Evolutionary conservation across 2,329 filamentous ascomycete genomes (phyloP).

Genomic region (Ambrosiella beaveri): DNA sequence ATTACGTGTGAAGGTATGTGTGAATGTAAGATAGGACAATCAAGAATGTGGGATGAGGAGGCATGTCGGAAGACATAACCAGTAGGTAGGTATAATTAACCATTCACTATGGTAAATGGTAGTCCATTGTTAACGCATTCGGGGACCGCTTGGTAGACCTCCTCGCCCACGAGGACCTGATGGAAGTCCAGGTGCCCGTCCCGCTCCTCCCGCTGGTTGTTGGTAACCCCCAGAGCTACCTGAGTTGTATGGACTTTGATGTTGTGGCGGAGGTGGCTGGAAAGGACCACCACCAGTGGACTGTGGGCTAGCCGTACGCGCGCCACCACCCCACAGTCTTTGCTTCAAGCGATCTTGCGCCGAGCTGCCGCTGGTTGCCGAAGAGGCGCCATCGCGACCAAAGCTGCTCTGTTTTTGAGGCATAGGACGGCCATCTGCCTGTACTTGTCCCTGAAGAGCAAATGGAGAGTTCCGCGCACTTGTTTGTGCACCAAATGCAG

Average conservation of each 20-base stretch:
- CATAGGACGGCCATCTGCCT: slow-evolving; percentile 9
- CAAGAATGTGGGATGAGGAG: neutral
- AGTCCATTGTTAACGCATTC: slow-evolving; percentile 21
- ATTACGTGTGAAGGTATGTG: neutral
- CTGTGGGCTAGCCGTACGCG: slow-evolving; percentile 39
- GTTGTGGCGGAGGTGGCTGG: slow-evolving; percentile 25
- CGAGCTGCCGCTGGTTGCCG: slow-evolving; percentile 38
- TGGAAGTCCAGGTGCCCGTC: slow-evolving; percentile 20
- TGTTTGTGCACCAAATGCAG: slow-evolving; percentile 15
- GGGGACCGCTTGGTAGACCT: slow-evolving; percentile 19
- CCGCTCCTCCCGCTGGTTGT: slow-evolving; percentile 3
- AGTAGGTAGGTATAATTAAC: neutral
- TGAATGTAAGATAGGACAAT: neutral
- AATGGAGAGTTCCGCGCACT: slow-evolving; percentile 18
- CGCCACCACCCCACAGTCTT: slow-evolving; percentile 51
- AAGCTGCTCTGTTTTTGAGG: slow-evolving; percentile 10
- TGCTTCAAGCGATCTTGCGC: slow-evolving; percentile 74
- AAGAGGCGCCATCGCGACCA: slow-evolving; percentile 17
- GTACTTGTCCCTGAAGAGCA: slow-evolving; percentile 10
- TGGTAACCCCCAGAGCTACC: slow-evolving; percentile 18
- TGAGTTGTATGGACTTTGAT: slow-evolving; percentile 15
- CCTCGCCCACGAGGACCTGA: slow-evolving; percentile 19
- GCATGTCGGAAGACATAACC: neutral
- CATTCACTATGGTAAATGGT: neutral
- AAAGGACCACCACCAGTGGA: slow-evolving; percentile 24